These are phyloP conservation scores for Fomitopsis schrenkii DNA, from an alignment of 1,284 basidiomycete species.

Conservation along the genomic window DNA sequence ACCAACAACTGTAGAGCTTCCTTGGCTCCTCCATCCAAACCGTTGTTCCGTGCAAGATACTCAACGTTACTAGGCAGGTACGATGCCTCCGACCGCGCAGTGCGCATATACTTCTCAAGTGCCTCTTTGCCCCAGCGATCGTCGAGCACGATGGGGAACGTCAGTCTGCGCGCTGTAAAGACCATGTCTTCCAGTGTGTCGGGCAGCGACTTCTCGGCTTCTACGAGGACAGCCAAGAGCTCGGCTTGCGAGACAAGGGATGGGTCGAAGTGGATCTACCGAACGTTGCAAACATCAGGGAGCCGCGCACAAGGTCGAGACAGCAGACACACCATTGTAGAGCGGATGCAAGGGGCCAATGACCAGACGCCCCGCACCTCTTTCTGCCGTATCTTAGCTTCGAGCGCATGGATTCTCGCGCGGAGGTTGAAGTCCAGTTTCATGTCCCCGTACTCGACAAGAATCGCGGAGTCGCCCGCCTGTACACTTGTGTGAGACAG, in stretches of 20 bases:
- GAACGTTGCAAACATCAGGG: not conserved
- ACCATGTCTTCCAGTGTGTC: conserved; percentile 35
- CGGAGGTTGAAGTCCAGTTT: conserved; percentile 45
- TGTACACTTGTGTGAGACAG: conserved; percentile 13
- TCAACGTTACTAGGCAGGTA: conserved; percentile 69
- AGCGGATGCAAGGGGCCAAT: conserved; percentile 55
- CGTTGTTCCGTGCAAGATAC: conserved; percentile 65
- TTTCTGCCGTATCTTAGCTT: conserved; percentile 34
- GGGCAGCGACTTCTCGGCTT: conserved; percentile 36
- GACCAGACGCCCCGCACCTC: conserved; percentile 35
- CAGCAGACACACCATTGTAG: conserved; percentile 40
- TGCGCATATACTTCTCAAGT: conserved; percentile 52
- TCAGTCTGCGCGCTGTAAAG: conserved; percentile 50
- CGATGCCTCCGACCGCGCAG: conserved; percentile 51
- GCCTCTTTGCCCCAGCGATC: conserved; percentile 57
- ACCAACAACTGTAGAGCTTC: conserved; percentile 45
- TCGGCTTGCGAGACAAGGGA: conserved; percentile 33
- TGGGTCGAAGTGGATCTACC: conserved; percentile 50
- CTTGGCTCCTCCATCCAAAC: conserved; percentile 38
- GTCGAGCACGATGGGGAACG: conserved; percentile 61
- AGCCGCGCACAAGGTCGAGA: not conserved
- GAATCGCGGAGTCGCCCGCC: conserved; percentile 55
- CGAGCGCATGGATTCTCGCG: conserved; percentile 53
- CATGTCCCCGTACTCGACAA: conserved; percentile 57
- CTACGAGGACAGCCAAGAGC: conserved; percentile 37